Base-by-base conservation (phyloP, 345 rosid genomes). In the Melastoma malabathricum region DNA sequence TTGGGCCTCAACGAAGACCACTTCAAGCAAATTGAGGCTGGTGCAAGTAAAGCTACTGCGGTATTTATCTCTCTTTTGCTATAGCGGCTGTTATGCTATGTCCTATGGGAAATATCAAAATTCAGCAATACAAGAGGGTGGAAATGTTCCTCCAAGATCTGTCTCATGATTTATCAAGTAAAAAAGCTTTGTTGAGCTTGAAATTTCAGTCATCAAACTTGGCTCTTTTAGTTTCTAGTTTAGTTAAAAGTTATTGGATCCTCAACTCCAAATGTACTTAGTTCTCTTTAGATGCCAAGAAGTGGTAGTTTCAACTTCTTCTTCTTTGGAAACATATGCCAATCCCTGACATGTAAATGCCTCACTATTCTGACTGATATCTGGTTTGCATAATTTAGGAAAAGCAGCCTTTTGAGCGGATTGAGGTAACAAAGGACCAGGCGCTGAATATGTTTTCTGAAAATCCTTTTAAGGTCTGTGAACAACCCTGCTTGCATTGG, bases 351-450 rank as follows among this genome's bases (percentile, higher is more conserved):
- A 5, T 5, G 38, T 31, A 31, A 31, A 5, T 5, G 38, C 10
- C 38, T 31, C 4, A 22, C 25, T 22, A 22, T 22, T 31, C 38
- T 16, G 44, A 18, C 13, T 44, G 34, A 31, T 51, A 15, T 31
- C 38, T 43, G 14, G 34, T 5, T 34, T 47, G 63, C n/a, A 34
- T 54, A 55, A 55, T 49, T 52, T 72, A 92, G 98, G 81, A 78
- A 61, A 84, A 73, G 57, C 98, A 87, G 65, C 93, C 92, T 57
- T 90, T 90, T 78, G 96, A 86, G 67, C 83, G 96, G 61, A 87
- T 90, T 75, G 98, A 86, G 76, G 95, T 90, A 51, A 68, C 98
- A 38, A 78, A 75, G 72, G 92, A 80, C 3, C 78, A 90, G 59
- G 96, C 98, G 18, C 78, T 86, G 27, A 93, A 84, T 65, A 69